Base-by-base conservation (phyloP, 1,284 basidiomycete species). In the Cutaneotrichosporon cutaneum region DNA sequence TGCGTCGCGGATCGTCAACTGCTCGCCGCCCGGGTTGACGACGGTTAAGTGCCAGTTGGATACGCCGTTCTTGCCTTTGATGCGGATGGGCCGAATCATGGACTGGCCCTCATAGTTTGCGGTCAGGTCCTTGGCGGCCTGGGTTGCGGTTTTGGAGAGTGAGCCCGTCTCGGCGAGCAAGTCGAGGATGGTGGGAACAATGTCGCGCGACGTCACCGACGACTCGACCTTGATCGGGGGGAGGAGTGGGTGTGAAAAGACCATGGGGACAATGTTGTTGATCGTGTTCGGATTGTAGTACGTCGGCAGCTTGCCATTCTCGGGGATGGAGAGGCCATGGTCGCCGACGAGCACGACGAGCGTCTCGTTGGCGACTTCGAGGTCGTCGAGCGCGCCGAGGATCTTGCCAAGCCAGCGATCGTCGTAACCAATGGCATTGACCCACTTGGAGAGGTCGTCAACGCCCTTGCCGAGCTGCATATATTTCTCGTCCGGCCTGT, bases 21-120 rank as follows among this genome's bases (percentile, higher is more conserved):
- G 33, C 27, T 24, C 32, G 45, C 54, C 27, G 11, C 59, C 59
- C 5, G 59, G 59, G 44, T 60, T 60, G 59, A 60, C 44, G 54
- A 48, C 48, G 11, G 59, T 60, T 22, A 60, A 52, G 27, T 50
- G 59, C 54, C 45, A 54, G 53, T 50, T 55, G 2, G 21, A 21
- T 22, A 39, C 53, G 24, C 45, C 24, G 33, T 48, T 27, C 32
- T 50, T 24, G 24, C 54, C 18, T 16, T 35, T 50, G 14, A 22
- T 24, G 7, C 42, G 32, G 47, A 36, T 39, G 13, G 59, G 59
- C 11, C 59, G 59, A 24, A 60, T 60, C 24, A 60, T 30, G 0
- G 59, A 60, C 39, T 60, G 59, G 24, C 59, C 59, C 39, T 60
- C 59, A 51, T 60, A 60, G 52, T 60, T 55, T 16, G 54, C 45